These are phyloP conservation scores for Cyclocybe cylindracea DNA, from an alignment of 768 basidiomycete species.

Conservation along the genomic window DNA sequence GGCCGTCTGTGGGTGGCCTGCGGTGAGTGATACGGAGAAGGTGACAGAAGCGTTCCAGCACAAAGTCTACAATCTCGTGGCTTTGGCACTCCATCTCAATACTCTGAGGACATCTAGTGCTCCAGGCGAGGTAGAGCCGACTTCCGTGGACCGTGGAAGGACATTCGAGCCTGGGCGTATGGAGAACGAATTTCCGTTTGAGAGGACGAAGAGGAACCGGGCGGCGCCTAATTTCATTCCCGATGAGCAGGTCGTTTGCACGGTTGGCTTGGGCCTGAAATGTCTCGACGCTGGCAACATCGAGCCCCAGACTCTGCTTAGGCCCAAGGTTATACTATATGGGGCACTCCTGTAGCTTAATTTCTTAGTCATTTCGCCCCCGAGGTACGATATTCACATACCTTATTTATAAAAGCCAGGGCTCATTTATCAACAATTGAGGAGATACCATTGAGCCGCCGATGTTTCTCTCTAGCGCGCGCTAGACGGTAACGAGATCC, in stretches of 20 bases:
- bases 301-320: constrained; percentile 21
- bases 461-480: too few relatives aligned
- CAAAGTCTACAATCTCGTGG: constrained; percentile 27
- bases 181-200: constrained; percentile 27
- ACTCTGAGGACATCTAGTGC: constrained; percentile 23
- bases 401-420: too few relatives aligned
- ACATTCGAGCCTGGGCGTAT: constrained; percentile 27
- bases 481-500: too few relatives aligned
- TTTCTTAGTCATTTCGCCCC: not conserved
- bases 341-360: constrained; percentile 15
- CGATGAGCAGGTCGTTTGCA: constrained; percentile 29
- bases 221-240: constrained; percentile 8
- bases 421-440: too few relatives aligned
- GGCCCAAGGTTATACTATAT: constrained; percentile 29
- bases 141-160: constrained; percentile 24
- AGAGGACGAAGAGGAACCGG: constrained; percentile 8
- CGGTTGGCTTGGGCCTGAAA: constrained; percentile 32
- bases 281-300: constrained; percentile 9
- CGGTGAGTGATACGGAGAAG: constrained; percentile 13
- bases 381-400: too few relatives aligned
- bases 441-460: too few relatives aligned
- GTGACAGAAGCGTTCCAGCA: constrained; percentile 15
- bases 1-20: constrained; percentile 29
- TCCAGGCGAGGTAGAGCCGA: constrained; percentile 27
- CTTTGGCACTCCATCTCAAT: constrained; percentile 32